phyloP scores from a whole-genome alignment of 108 stramenopile genomes.

The Schizochytrium sp. region DNA sequence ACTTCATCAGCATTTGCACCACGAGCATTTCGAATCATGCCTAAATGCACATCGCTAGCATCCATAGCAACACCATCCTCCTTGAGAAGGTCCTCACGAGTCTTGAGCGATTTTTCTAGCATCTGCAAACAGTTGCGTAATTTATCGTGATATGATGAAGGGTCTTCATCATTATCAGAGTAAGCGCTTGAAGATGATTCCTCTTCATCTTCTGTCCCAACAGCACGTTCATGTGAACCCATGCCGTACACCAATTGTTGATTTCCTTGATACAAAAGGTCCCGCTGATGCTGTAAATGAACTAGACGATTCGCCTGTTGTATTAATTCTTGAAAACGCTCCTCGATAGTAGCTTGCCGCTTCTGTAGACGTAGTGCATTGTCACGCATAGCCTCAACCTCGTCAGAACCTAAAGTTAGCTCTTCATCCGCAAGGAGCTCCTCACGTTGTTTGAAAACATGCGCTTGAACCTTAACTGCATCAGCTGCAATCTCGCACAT shows the following conservation, averaged over 20 bases:
- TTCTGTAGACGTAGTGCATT: background rate
- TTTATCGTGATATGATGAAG: conserved; percentile 40
- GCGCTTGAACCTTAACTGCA: conserved; percentile 19
- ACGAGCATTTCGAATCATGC: background rate
- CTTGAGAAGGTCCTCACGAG: conserved; percentile 23
- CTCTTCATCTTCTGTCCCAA: background rate
- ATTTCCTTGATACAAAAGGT: background rate
- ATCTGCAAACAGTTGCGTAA: conserved; percentile 23
- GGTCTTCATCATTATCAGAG: conserved; percentile 36
- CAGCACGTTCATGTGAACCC: no score
- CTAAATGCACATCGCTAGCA: background rate
- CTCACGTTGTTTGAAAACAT: conserved; percentile 22
- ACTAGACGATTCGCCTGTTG: conserved; percentile 32
- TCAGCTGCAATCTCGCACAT: background rate
- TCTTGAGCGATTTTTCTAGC: conserved; percentile 27
- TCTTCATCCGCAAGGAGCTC: conserved; percentile 18
- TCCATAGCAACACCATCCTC: background rate
- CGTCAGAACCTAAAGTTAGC: background rate
- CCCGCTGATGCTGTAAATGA: conserved; percentile 6
- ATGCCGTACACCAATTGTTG: no score
- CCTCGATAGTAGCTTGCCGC: conserved; percentile 8
- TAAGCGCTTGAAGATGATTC: background rate
- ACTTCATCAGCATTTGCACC: background rate
- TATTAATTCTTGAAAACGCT: conserved; percentile 33
- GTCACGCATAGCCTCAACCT: background rate